phyloP scores from a whole-genome alignment of 768 basidiomycete species.

The Termitomyces sp. region DNA sequence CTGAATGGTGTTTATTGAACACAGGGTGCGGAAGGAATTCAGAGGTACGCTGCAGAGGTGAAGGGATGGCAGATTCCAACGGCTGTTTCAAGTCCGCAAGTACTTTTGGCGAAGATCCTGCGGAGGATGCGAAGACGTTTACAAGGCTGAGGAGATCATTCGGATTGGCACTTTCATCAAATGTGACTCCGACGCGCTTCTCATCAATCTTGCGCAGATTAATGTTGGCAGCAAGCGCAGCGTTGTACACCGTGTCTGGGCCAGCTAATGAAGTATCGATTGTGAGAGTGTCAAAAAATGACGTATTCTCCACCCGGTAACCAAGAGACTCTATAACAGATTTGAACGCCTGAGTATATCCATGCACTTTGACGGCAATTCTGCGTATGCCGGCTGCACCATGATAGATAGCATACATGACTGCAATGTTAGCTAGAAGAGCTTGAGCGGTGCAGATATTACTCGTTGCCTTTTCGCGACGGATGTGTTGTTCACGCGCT shows the following conservation, averaged over 20 bases:
- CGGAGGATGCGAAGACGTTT: slow-evolving; percentile 69
- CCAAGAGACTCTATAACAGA: slow-evolving; percentile 64
- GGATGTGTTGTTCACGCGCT: slow-evolving; percentile 97
- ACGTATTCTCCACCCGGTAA: slow-evolving; percentile 62
- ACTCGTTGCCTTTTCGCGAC: slow-evolving; percentile 96
- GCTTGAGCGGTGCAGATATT: slow-evolving; percentile 99
- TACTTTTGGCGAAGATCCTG: slow-evolving; percentile 42
- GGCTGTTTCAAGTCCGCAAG: slow-evolving; percentile 44
- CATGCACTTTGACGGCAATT: slow-evolving; percentile 90
- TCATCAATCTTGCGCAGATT: slow-evolving; percentile 81
- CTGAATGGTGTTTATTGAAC: slow-evolving; percentile 96
- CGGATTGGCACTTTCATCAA: slow-evolving; percentile 86
- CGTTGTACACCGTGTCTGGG: slow-evolving; percentile 61
- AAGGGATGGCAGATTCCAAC: slow-evolving; percentile 43
- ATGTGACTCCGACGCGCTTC: slow-evolving; percentile 75
- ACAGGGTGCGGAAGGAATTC: slow-evolving; percentile 80
- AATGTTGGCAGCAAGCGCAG: slow-evolving; percentile 59
- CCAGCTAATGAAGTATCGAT: slow-evolving; percentile 60
- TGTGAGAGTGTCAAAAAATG: slow-evolving; percentile 91
- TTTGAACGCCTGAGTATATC: slow-evolving; percentile 75
- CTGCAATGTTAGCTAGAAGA: slow-evolving; percentile 97
- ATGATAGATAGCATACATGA: slow-evolving; percentile 98
- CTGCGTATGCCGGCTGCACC: slow-evolving; percentile 80
- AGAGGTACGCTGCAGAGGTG: slow-evolving; percentile 52
- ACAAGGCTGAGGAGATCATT: slow-evolving; percentile 71